phyloP scores from a whole-genome alignment of 495 filamentous ascomycete species.

The Aspergillus bertholletiae region DNA sequence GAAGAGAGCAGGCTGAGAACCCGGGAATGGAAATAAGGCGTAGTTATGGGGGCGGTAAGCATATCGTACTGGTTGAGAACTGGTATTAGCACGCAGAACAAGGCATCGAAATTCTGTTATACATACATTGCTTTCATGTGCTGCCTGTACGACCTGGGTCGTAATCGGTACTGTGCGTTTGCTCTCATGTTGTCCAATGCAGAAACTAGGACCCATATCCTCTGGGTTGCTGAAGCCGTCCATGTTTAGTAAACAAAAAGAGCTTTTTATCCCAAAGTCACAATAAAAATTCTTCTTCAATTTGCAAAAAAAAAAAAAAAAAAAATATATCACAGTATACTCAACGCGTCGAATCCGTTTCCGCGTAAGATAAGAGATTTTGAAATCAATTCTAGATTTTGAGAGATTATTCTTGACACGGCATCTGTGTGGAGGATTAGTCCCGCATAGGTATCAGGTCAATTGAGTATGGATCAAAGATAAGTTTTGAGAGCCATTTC shows the following conservation, averaged over 20 bases:
- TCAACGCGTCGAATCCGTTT: background rate
- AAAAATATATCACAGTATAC: background rate
- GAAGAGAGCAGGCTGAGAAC: conserved; percentile 63
- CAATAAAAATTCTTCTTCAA: background rate
- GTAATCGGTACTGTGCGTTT: conserved; percentile 59
- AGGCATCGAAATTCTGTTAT: background rate
- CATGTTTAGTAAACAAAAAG: conserved; percentile 28
- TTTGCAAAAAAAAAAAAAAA: background rate
- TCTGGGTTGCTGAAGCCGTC: conserved; percentile 44
- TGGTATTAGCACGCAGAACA: conserved; percentile 9
- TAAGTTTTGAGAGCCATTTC: background rate
- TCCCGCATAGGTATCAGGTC: conserved; percentile 8
- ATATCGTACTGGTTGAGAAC: conserved; percentile 74
- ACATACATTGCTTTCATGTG: conserved; percentile 56
- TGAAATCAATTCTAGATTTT: background rate
- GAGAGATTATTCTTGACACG: conserved; percentile 4
- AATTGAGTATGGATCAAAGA: conserved; percentile 9
- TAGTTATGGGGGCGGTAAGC: conserved; percentile 87
- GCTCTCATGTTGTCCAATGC: conserved; percentile 81
- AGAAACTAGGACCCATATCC: conserved; percentile 62
- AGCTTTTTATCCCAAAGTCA: conserved; percentile 1
- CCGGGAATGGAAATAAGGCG: conserved; percentile 71
- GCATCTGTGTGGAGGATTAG: conserved; percentile 10
- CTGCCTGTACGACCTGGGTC: conserved; percentile 58
- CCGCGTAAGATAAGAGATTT: background rate